phyloP scores from a whole-genome alignment of 1,284 basidiomycete species.

The Takashimella koratensis region DNA sequence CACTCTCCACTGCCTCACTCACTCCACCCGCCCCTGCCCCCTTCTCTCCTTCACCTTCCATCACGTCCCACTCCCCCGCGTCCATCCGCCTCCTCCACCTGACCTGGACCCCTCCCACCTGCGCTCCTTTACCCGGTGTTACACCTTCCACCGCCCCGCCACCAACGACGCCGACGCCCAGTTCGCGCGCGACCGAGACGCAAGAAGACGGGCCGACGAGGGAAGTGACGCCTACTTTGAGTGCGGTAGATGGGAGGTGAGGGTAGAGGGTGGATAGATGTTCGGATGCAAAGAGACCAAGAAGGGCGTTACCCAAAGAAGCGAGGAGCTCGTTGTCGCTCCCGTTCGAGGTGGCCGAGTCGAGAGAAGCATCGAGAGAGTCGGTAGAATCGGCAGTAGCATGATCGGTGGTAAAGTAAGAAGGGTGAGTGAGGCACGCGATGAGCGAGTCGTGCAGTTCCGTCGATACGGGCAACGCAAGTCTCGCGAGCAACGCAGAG shows the following conservation, averaged over 20 bases:
- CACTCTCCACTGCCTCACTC: constrained; percentile 15
- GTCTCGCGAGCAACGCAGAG: constrained; percentile 38
- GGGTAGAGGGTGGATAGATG: constrained; percentile 79
- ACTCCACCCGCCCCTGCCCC: constrained; percentile 27
- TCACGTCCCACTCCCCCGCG: constrained; percentile 19
- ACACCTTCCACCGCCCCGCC: constrained; percentile 20
- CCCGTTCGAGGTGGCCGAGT: constrained; percentile 46
- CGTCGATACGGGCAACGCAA: constrained; percentile 31
- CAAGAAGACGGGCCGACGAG: constrained; percentile 84
- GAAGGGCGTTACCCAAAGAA: constrained; percentile 77
- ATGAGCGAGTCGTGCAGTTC: constrained; percentile 31
- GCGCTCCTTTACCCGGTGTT: constrained; percentile 11
- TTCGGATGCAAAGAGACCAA: constrained; percentile 88
- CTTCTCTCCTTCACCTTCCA: neutral
- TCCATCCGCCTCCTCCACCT: constrained; percentile 61
- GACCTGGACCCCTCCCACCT: constrained; percentile 24
- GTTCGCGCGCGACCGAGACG: constrained; percentile 76
- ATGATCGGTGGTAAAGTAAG: constrained; percentile 54
- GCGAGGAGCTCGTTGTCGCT: constrained; percentile 76
- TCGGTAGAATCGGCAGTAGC: neutral
- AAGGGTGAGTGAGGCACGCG: constrained; percentile 64
- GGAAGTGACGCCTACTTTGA: constrained; percentile 85
- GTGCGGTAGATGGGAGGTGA: constrained; percentile 81
- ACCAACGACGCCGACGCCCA: constrained; percentile 48
- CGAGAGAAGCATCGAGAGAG: too few species aligned